Evolutionary conservation across 306 rosid genomes (phyloP).

Genomic region (Clitoria ternatea): DNA sequence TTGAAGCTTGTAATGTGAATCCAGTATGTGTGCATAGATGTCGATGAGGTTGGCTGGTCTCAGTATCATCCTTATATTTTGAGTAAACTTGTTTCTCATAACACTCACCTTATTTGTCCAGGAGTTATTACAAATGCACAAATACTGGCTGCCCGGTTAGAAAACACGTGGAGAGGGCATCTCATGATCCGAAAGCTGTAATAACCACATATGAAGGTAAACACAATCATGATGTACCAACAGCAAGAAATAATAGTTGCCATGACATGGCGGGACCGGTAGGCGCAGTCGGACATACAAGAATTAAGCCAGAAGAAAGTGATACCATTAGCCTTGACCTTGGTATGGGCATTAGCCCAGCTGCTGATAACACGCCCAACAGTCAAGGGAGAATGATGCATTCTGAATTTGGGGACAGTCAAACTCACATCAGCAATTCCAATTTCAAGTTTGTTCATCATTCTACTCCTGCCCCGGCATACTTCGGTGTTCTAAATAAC

Average conservation of each 20-base stretch:
- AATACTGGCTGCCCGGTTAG: conserved; percentile 95
- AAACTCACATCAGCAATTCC: conserved; percentile 44
- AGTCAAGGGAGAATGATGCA: conserved; percentile 47
- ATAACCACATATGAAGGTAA: conserved; percentile 97
- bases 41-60: conserved; percentile 5
- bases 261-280: conserved; percentile 69
- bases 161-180: conserved; percentile 97
- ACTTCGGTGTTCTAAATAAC: conserved; percentile 62
- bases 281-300: conserved; percentile 38
- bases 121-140: conserved; percentile 99
- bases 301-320: conserved; percentile 62
- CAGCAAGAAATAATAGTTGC: conserved; percentile 69
- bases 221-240: conserved; percentile 96
- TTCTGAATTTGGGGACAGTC: conserved; percentile 47
- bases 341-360: conserved; percentile 68
- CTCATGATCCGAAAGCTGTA: conserved; percentile 97
- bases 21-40: not conserved
- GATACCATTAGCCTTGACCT: conserved; percentile 92
- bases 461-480: conserved; percentile 34
- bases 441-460: conserved; percentile 55
- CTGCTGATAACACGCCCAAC: conserved; percentile 55
- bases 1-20: not conserved
- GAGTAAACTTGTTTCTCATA: conserved; percentile 20
- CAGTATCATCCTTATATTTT: not conserved
- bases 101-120: conserved; percentile 30